phyloP scores from a whole-genome alignment of 2,329 filamentous ascomycete species.

The Alternaria sp. region DNA sequence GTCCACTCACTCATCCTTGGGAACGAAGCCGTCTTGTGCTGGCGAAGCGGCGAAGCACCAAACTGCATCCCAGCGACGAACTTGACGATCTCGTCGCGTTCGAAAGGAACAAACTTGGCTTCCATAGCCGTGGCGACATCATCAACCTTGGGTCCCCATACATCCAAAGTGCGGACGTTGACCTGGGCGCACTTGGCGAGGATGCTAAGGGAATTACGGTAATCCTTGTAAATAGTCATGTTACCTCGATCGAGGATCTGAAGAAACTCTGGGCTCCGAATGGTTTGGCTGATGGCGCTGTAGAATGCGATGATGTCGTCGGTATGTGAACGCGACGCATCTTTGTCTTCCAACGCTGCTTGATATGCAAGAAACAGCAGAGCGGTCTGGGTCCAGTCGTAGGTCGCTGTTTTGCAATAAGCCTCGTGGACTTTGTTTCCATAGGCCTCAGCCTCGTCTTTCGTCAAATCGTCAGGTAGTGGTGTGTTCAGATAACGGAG shows the following conservation, averaged over 20 bases:
- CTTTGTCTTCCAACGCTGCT: background rate
- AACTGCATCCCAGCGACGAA: background rate
- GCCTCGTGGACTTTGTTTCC: background rate
- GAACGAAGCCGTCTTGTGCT: background rate
- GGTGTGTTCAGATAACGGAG: background rate
- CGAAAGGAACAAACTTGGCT: background rate
- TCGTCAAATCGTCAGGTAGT: background rate
- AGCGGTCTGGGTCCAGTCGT: background rate
- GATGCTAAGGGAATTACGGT: slow-evolving; percentile 3
- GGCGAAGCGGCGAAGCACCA: background rate
- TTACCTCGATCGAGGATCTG: background rate
- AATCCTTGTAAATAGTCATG: background rate
- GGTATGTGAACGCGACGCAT: background rate
- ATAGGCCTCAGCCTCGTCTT: background rate
- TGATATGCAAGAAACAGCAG: background rate
- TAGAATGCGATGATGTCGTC: background rate
- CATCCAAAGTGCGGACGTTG: background rate
- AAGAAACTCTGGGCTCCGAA: background rate
- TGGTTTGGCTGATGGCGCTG: background rate
- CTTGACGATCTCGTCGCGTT: background rate
- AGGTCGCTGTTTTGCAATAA: background rate
- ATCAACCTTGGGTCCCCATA: slow-evolving; percentile 6
- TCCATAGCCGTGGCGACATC: background rate
- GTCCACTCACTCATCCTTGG: background rate
- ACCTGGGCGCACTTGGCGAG: background rate